Conservation (phyloP, 768 basidiomycete species). For the Lactarius akahatsu region DNA sequence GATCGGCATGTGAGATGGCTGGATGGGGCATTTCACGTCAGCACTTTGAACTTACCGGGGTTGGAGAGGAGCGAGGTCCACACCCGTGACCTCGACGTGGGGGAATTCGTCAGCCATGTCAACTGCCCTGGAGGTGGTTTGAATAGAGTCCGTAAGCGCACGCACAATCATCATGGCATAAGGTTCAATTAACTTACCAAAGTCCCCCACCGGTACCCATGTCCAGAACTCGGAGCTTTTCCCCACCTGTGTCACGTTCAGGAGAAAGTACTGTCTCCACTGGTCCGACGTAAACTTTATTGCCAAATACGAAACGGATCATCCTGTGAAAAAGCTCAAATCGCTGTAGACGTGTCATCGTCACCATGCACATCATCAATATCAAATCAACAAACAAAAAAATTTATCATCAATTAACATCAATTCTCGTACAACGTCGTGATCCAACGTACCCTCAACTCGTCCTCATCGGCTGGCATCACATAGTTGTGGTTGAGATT, state of each 20-base stretch:
- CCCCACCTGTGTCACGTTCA: constrained; percentile 32
- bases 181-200: constrained; percentile 45
- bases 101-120: constrained; percentile 75
- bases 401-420: too few species aligned
- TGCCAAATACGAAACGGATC: constrained; percentile 63
- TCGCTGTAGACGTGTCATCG: constrained; percentile 43
- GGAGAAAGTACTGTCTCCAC: constrained; percentile 52
- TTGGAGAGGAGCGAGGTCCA: constrained; percentile 73
- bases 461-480: constrained; percentile 66
- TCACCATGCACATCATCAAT: constrained; percentile 2
- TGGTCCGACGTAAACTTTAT: constrained; percentile 66
- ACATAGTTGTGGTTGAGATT: constrained; percentile 55
- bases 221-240: constrained; percentile 52
- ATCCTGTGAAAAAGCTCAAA: constrained; percentile 62
- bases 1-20: constrained; percentile 13
- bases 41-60: constrained; percentile 48
- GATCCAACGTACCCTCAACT: constrained; percentile 49
- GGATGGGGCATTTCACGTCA: neutral
- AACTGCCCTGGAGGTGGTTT: constrained; percentile 51
- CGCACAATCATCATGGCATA: neutral
- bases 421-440: neutral
- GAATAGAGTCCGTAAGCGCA: neutral
- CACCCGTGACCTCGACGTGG: constrained; percentile 60
- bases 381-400: too few species aligned
- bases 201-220: constrained; percentile 65